Conservation (phyloP, 176 grass and related monocot genomes). For the Raddia distichophylla region DNA sequence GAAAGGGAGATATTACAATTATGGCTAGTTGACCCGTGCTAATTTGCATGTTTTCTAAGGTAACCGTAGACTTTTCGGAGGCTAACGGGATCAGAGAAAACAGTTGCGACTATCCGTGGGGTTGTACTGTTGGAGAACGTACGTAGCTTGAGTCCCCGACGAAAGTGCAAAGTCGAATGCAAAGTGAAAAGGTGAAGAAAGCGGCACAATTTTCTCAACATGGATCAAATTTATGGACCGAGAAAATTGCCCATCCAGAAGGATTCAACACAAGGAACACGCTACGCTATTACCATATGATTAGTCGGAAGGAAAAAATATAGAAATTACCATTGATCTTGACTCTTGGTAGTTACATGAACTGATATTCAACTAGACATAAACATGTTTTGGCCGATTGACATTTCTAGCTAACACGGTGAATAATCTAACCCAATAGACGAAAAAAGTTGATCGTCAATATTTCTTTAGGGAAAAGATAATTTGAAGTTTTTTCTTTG, state of each 20-base stretch:
- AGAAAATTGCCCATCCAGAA: not conserved
- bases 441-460: not conserved
- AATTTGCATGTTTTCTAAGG: not conserved
- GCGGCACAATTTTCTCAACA: not conserved
- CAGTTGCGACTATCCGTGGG: not conserved
- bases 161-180: not conserved
- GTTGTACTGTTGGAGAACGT: not conserved
- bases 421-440: not conserved
- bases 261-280: not conserved
- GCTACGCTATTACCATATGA: not conserved
- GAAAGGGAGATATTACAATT: not conserved
- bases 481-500: not conserved
- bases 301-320: not conserved
- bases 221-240: slow-evolving; percentile 11
- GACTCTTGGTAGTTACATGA: not conserved
- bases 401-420: not conserved
- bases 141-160: not conserved
- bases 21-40: not conserved
- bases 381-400: not conserved
- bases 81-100: not conserved
- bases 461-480: not conserved
- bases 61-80: not conserved
- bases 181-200: not conserved
- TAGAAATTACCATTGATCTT: not conserved
- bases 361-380: not conserved